Evolutionary conservation across 2,329 filamentous ascomycete species (phyloP), one percentile per base, ranked within the genome.

Genomic region (Atkinsonella hypoxylon): DNA sequence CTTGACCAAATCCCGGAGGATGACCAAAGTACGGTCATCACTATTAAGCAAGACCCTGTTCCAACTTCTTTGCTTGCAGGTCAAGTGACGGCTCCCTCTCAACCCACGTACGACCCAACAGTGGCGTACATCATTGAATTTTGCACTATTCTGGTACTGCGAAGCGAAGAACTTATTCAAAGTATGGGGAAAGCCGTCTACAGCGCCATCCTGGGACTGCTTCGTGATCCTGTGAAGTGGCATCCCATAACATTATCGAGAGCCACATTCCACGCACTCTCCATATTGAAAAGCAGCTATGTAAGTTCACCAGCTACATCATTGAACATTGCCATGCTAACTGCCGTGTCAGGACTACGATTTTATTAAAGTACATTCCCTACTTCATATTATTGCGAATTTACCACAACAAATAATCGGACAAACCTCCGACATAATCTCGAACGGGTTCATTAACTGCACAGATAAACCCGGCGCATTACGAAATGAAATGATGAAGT

Each of bases 81-180:
- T 17, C 64, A 64, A 32, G 47, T 51, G 15, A 45, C 50, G 9
- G 44, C 56, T 4, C 49, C 60, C 3, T 49, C 51, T 13, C 74
- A 77, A 42, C 77, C 84, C 3, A 72, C 76, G 12, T 98, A 98
- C 61, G 89, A 96, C 59, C 89, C 93, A 1, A 82, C 83, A 1
- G 76, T 93, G 48, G 84, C 94, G 0, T 98, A 95, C 61, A 78
- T 95, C n/a, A 74, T 98, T 11, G 93, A 98, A 62, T 77, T 97
- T 53, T 87, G 87, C 38, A 96, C 93, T 0, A 78, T 90, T 1
- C 72, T 97, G 34, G 83, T 87, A 8, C 75, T 94, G 10, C 78
- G 87, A 51, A 85, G 95, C 60, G 73, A 82, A 15, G 77, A 85
- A 54, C 87, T 87, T 0, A 76, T 93, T 31, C 76, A 80, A 53